phyloP scores from a whole-genome alignment of 495 filamentous ascomycete species.

The Elasticomyces elasticus region DNA sequence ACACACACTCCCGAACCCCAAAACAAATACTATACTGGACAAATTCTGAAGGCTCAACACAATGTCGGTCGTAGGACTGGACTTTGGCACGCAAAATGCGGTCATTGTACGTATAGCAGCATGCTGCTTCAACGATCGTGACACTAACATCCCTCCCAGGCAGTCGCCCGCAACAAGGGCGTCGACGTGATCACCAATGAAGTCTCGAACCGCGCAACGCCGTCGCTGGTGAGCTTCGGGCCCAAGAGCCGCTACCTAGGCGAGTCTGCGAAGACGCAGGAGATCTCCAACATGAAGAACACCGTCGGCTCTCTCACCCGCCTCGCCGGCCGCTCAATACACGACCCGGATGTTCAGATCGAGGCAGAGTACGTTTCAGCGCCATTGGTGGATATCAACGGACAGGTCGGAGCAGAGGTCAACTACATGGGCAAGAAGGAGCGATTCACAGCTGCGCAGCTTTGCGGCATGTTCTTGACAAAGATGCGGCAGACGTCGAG shows the following conservation, averaged over 20 bases:
- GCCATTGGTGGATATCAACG: slow-evolving; percentile 75
- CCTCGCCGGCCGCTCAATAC: slow-evolving; percentile 71
- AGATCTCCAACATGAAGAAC: slow-evolving; percentile 99
- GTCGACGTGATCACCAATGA: slow-evolving; percentile 99
- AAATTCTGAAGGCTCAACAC: neutral
- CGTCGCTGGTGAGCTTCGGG: slow-evolving; percentile 94
- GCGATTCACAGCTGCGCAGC: slow-evolving; percentile 80
- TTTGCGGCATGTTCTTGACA: slow-evolving; percentile 89
- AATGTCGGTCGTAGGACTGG: slow-evolving; percentile 77
- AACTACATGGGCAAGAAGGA: slow-evolving; percentile 90
- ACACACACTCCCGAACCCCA: too few relatives aligned
- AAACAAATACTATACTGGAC: neutral
- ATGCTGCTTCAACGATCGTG: neutral
- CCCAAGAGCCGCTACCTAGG: slow-evolving; percentile 87
- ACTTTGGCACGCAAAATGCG: slow-evolving; percentile 95
- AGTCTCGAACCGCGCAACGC: slow-evolving; percentile 95
- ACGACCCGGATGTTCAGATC: slow-evolving; percentile 82
- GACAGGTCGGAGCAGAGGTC: slow-evolving; percentile 91
- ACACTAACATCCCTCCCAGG: slow-evolving; percentile 3
- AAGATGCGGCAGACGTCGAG: slow-evolving; percentile 85
- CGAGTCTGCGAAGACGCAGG: slow-evolving; percentile 93
- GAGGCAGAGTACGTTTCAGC: slow-evolving; percentile 91
- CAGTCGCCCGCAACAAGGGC: slow-evolving; percentile 93
- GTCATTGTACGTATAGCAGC: slow-evolving; percentile 51
- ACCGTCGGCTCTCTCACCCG: slow-evolving; percentile 89